These are phyloP conservation scores for Backusella circina DNA, from an alignment of 192 early-diverging fungal species.

Conservation along the genomic window DNA sequence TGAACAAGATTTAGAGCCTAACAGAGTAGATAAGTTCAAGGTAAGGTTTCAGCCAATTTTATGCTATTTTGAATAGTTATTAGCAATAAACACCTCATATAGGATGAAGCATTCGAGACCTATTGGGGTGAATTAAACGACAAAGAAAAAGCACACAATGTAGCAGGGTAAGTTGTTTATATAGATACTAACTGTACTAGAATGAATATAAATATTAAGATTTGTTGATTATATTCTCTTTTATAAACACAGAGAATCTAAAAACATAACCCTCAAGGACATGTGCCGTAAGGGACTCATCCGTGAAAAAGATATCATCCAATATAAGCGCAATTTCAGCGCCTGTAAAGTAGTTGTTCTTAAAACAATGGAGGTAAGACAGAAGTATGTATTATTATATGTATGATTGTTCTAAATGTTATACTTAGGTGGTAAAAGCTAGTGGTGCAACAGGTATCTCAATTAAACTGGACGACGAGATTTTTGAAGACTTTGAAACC, in stretches of 20 bases:
- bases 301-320: conserved; percentile 29
- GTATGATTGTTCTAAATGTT: not conserved
- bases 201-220: not conserved
- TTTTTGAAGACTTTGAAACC: conserved; percentile 40
- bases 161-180: conserved; percentile 29
- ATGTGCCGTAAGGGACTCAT: conserved; percentile 38
- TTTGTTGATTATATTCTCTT: not conserved
- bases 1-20: not conserved
- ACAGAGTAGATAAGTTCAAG: conserved; percentile 1
- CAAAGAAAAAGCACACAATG: conserved; percentile 29
- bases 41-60: not conserved
- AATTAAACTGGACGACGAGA: conserved; percentile 28
- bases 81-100: not conserved
- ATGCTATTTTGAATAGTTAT: not conserved
- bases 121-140: conserved; percentile 31
- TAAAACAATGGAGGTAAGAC: conserved; percentile 33
- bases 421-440: conserved; percentile 33
- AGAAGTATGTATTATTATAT: not conserved
- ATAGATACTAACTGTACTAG: not conserved
- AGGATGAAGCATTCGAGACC: conserved; percentile 26
- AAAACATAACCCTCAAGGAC: conserved; percentile 38
- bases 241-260: conserved; percentile 28
- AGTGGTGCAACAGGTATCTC: conserved; percentile 28
- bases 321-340: conserved; percentile 40
- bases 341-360: conserved; percentile 34